Conservation (phyloP, 2,329 filamentous ascomycete species). For the Rhynchosporium graminicola region DNA sequence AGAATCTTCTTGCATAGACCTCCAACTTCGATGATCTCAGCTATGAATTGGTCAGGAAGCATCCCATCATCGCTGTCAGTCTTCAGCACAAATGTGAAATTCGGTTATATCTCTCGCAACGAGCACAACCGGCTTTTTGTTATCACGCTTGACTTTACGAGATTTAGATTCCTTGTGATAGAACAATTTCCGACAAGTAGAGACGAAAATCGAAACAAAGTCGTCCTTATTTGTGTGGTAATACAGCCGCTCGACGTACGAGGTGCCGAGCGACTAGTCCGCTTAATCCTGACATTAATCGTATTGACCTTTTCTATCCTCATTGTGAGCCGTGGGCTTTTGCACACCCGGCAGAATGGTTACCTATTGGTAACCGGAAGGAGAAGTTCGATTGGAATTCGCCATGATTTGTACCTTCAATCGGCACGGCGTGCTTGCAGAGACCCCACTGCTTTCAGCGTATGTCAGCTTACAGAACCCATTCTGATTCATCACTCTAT, state of each 20-base stretch:
- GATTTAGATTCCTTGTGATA: background rate
- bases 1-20: conserved; percentile 4
- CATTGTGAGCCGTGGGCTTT: background rate
- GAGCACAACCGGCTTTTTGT: conserved; percentile 1
- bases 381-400: background rate
- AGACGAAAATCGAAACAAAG: background rate
- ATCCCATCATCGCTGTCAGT: background rate
- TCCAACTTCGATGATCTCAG: conserved; percentile 12
- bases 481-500: background rate
- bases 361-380: background rate
- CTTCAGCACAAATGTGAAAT: background rate
- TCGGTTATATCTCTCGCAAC: conserved; percentile 10
- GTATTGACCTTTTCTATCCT: background rate
- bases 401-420: conserved; percentile 1
- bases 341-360: background rate
- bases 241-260: conserved; percentile 5
- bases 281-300: background rate
- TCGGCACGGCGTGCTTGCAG: background rate
- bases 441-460: background rate
- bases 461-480: background rate
- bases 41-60: background rate
- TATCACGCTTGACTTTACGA: conserved; percentile 12
- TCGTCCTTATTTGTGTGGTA: conserved; percentile 12
- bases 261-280: background rate
- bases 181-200: background rate